Base-by-base conservation (phyloP, 257 asterid species). In the Nicotiana tomentosiformis region DNA sequence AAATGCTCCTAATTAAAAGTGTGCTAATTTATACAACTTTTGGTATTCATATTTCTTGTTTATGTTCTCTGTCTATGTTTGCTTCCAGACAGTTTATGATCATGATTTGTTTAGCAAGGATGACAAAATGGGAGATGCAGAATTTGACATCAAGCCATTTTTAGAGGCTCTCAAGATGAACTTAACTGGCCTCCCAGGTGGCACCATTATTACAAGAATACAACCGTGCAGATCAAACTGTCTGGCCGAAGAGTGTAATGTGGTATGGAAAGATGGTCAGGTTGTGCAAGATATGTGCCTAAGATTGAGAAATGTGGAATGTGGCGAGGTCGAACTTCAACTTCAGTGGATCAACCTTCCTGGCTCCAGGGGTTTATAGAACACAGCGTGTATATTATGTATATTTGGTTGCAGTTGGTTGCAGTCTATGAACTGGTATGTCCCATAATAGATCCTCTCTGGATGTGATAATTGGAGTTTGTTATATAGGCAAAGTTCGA, bases 41-140 rank as follows among this genome's bases (percentile, higher is more conserved):
- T 7, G 4, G 15, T 81, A 17, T 49, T 30, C 2, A 1, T 65
- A 49, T 30, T 5, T 80, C 56, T 43, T 26, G 77, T 49, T 49
- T 80, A n/a, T 33, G 23, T 14, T 17, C 65, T 67, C 3, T 61
- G 20, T 64, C 37, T 80, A 15, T 80, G 62, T 17, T 64, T 5
- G 77, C 23, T 82, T 88, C 33, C 87, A 90, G 92, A 86, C 85
- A 1, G 91, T 90, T 4, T 90, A 88, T 74, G 92, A 90, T 68
- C 90, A 88, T 16, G 92, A 90, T 83, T 82, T 85, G 12, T 90
- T 90, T 88, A 88, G 84, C 84, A 82, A 61, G 85, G 91, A 90
- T 61, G 92, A 90, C 78, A 88, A 85, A 70, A 90, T 90, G 91
- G 92, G 92, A 84, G 91, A 90, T 7, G 89, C 92, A 66, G 87